Percentiles rank a stretch among this genome's conserved stretches.
These are phyloP conservation scores for Saccharomycopsis selenospora DNA, from an alignment of 805 yeast genomes.

Conservation along the genomic window DNA sequence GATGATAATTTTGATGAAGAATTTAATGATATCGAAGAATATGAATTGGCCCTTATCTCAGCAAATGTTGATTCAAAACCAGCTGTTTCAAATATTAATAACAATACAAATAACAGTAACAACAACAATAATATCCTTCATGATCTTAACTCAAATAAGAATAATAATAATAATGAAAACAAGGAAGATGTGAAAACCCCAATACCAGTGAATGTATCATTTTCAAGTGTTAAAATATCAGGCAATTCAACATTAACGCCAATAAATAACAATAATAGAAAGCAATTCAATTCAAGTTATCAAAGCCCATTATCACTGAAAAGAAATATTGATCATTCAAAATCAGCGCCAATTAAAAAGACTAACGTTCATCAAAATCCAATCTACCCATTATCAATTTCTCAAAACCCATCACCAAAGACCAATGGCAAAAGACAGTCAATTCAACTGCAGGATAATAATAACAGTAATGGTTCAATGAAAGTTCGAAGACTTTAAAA, in stretches of 20 bases:
- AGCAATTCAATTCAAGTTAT: constrained; percentile 49
- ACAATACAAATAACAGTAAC: neutral
- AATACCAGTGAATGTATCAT: constrained; percentile 29
- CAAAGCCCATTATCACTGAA: constrained; percentile 47
- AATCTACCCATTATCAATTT: constrained; percentile 17
- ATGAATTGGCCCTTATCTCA: constrained; percentile 21
- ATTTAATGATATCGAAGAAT: constrained; percentile 28
- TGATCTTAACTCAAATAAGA: constrained; percentile 26
- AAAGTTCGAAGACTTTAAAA: neutral
- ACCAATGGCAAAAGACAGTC: neutral
- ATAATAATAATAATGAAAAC: neutral
- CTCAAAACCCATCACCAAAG: neutral
- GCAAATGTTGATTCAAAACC: neutral
- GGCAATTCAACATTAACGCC: constrained; percentile 41
- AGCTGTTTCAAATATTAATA: neutral
- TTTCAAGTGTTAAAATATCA: constrained; percentile 63
- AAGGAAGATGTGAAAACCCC: neutral
- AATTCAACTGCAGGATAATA: neutral
- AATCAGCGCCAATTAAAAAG: constrained; percentile 56
- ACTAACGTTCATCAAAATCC: constrained; percentile 21
- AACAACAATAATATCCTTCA: constrained; percentile 24
- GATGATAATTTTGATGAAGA: constrained; percentile 45
- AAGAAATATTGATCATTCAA: constrained; percentile 59
- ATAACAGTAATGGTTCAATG: too few species aligned
- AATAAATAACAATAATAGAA: constrained; percentile 31